Percentiles rank a stretch among this genome's conserved stretches.
Evolutionary conservation across 352 stramenopile species (phyloP).

Genomic region (Pythium rhizo-oryzae): DNA sequence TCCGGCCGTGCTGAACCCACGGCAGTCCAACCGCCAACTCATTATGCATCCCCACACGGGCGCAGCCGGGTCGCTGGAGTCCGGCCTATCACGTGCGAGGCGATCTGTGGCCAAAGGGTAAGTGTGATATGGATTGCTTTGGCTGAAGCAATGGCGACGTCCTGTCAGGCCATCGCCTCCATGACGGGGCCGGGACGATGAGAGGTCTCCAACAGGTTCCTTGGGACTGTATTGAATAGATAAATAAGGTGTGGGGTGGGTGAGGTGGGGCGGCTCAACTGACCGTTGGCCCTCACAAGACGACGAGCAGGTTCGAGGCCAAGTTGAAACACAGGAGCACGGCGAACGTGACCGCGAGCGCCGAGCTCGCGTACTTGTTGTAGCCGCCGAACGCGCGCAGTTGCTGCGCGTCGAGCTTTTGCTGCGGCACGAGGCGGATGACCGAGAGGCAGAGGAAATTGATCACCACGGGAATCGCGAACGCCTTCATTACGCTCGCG

Average conservation of each 20-base stretch:
- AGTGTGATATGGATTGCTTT: no score
- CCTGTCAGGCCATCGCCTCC: no score
- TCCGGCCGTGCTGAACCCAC: no score
- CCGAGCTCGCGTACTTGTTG: constrained; percentile 37
- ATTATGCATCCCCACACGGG: no score
- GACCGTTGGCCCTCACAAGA: constrained; percentile 6
- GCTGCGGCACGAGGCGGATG: constrained; percentile 30
- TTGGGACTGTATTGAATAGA: neutral
- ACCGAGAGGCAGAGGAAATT: constrained; percentile 10
- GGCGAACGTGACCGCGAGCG: constrained; percentile 6
- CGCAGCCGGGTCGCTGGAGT: no score
- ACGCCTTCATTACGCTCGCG: constrained; percentile 4
- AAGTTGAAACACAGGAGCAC: constrained; percentile 15
- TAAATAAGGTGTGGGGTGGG: neutral
- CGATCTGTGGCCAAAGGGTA: no score
- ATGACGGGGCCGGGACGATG: no score
- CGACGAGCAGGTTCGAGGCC: constrained; percentile 13
- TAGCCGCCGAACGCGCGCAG: constrained; percentile 48
- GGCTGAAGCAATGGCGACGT: no score
- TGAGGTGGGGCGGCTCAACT: no score
- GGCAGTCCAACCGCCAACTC: no score
- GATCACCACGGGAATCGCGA: neutral
- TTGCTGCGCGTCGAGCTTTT: constrained; percentile 57
- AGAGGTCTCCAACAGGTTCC: no score
- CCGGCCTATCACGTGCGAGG: no score